Evolutionary conservation across 345 rosid species (phyloP), one percentile per base, ranked within the genome.

Genomic region (Cardiospermum halicacabum): DNA sequence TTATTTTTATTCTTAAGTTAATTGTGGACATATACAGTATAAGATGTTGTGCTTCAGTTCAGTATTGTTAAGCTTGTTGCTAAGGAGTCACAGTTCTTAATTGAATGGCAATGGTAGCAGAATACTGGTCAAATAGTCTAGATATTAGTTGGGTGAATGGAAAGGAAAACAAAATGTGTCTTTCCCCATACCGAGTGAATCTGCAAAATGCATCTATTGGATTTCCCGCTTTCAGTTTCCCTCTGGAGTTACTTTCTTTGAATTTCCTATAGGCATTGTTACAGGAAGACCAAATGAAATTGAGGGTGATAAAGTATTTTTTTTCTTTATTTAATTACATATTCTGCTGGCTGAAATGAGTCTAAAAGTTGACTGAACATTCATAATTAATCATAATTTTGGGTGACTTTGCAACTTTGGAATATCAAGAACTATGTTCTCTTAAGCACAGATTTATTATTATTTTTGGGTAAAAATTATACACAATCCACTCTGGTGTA

Each of bases 291-390:
- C 39, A 34, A 34, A 34, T n/a, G 10, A 34, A 34, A 34, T 34
- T 34, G 10, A 34, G 39, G 39, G 10, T 34, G 3, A 34, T 34
- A 51, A 11, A 51, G 5, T 56, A 47, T 47, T 21, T 13, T n/a
- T 18, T 47, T 18, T 10, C 7, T 43, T 43, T 47, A 3, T 18
- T 18, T 1, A 18, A 47, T 16, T 16, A n/a, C 25, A 31, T 31
- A 18, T 56, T 45, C 11, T 62, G 60, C 9, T 55, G 50, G 56
- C 54, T 62, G 49, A 53, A 69, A 48, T 43, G 59, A 61, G 51
- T 55, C 56, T 22, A 49, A 43, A 62, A 22, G 48, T 47, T 62
- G 10, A 50, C 16, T 56, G n/a, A 11, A 12, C 43, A 36, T 36
- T 28, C 53, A 40, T 37, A 22, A 65, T 24, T 26, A 7, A 10